Base-by-base conservation (phyloP, 2,329 filamentous ascomycete species). In the Aspergillus nomiae region DNA sequence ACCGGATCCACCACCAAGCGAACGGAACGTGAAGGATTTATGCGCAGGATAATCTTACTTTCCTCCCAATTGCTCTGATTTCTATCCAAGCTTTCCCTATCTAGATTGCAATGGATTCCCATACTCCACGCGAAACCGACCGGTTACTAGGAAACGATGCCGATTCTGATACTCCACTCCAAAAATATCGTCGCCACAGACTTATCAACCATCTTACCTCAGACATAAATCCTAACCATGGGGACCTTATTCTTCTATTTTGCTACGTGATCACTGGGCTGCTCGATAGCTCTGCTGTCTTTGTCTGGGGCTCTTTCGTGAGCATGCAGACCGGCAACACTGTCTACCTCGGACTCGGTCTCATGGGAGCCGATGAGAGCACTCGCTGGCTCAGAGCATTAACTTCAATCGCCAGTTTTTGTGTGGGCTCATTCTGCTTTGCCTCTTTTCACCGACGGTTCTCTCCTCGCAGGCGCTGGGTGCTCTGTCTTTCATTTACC, bases 241-340 rank as follows among this genome's bases (percentile, higher is more conserved):
- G 51, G 3, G 91, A 94, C 71, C 66, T 91, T 1, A 80, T 92
- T 24, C 82, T 94, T 45, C 80, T 94, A 4, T 79, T 87, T 32
- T 92, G 90, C 77, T 94, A 93, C 74, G 79, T 91, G 66, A 89
- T 93, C 73, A 94, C 91, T 0, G 91, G 91, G 4, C 81, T 94
- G 12, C 84, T 92, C 9, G 91, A 94, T 77, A 92, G 89, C 77
- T 88, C 90, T 2, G 88, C 90, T 2, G 90, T 91, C 54, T 89
- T 88, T 62, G 90, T 90, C 48, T 94, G 90, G 89, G 90, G 90
- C 14, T 89, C 89, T 3, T 94, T 94, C 70, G 90, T 92, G 46
- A 91, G 89, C 70, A 94, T 94, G 91, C 91, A 94, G 73, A 94
- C 91, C 36, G 90, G 90, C 86, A 94, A 94, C 76, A 93, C 91